Evolutionary conservation across 2,329 filamentous ascomycete species (phyloP).

Genomic region (Didymella pomorum): DNA sequence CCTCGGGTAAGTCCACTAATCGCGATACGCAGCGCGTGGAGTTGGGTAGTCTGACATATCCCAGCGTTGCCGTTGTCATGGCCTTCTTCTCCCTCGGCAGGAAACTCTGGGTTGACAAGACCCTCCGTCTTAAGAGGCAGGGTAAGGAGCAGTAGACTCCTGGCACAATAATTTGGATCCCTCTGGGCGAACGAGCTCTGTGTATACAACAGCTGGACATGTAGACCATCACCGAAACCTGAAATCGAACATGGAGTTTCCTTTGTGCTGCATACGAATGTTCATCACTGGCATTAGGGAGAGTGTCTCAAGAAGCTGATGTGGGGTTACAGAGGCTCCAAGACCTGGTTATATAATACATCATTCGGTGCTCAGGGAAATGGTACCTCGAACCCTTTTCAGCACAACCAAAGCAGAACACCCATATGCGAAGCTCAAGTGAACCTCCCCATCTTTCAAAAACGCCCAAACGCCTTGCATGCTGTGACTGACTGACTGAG

Average conservation of each 20-base stretch:
- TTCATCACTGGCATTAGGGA: background rate
- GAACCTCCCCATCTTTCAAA: slow-evolving; percentile 16
- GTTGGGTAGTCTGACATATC: slow-evolving; percentile 34
- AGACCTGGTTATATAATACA: background rate
- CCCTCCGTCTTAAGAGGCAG: slow-evolving; percentile 83
- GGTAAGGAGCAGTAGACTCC: slow-evolving; percentile 46
- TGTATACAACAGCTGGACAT: slow-evolving; percentile 34
- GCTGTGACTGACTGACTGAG: slow-evolving; percentile 1
- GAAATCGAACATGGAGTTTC: slow-evolving; percentile 38
- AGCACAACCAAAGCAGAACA: background rate
- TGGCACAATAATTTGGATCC: slow-evolving; percentile 16
- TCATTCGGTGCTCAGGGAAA: background rate
- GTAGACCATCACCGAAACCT: slow-evolving; percentile 24
- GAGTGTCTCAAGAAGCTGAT: background rate
- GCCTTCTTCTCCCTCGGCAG: slow-evolving; percentile 81
- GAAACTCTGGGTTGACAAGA: slow-evolving; percentile 91
- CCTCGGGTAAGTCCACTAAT: slow-evolving; percentile 70
- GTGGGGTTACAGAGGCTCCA: background rate
- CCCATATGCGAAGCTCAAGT: slow-evolving; percentile 7
- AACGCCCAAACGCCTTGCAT: slow-evolving; percentile 35
- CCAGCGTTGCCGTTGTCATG: slow-evolving; percentile 73
- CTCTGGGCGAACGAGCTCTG: slow-evolving; percentile 27
- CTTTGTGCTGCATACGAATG: slow-evolving; percentile 27
- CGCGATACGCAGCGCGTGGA: slow-evolving; percentile 23
- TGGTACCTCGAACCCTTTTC: background rate